These are phyloP conservation scores for Hypoxylon rubiginosum DNA, from an alignment of 2,329 filamentous ascomycete genomes.

Conservation along the genomic window DNA sequence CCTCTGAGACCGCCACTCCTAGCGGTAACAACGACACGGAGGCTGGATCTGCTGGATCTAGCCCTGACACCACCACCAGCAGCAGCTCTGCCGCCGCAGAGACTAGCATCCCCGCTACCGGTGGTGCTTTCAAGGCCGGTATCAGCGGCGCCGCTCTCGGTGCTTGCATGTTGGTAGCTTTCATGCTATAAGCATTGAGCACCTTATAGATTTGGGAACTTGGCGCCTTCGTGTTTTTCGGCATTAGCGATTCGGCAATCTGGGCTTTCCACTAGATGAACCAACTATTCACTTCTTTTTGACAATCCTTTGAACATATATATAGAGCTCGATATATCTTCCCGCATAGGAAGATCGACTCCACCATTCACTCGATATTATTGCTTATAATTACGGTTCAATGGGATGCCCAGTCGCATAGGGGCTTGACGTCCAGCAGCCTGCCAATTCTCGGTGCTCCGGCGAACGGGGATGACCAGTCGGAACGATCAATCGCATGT, in stretches of 20 bases:
- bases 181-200: constrained; percentile 48
- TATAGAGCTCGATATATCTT: constrained; percentile 36
- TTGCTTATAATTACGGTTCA: constrained; percentile 50
- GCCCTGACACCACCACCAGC: constrained; percentile 12
- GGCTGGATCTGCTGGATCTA: constrained; percentile 4
- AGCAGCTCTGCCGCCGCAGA: constrained; percentile 26
- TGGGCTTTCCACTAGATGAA: constrained; percentile 41
- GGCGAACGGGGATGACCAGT: constrained; percentile 33
- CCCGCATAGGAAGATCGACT: constrained; percentile 15
- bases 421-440: constrained; percentile 38
- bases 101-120: constrained; percentile 32
- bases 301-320: constrained; percentile 44
- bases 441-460: constrained; percentile 30
- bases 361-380: constrained; percentile 37
- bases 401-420: constrained; percentile 30
- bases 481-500: constrained; percentile 38
- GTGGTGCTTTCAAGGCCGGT: constrained; percentile 44
- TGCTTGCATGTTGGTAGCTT: constrained; percentile 46
- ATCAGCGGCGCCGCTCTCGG: constrained; percentile 46
- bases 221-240: constrained; percentile 18
- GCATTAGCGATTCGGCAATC: constrained; percentile 36
- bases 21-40: constrained; percentile 15
- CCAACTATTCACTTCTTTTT: constrained; percentile 46
- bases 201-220: constrained; percentile 13
- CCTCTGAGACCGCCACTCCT: constrained; percentile 21